These are phyloP conservation scores for Aspergillus sp. DNA, from an alignment of 2,329 filamentous ascomycete species.

Conservation along the genomic window DNA sequence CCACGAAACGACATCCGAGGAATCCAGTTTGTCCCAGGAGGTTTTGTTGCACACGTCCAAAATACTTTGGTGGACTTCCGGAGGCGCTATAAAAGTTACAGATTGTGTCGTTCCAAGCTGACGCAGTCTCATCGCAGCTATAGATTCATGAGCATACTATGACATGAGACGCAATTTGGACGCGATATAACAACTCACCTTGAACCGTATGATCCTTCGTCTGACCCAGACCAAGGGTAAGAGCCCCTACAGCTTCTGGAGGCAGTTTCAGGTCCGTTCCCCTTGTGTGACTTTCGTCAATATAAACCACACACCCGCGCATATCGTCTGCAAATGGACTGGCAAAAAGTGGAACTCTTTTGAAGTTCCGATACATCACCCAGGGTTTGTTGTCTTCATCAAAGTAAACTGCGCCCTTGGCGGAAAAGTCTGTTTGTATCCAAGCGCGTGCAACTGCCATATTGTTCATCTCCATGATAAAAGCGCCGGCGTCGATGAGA, in stretches of 20 bases:
- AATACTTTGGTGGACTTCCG: conserved; percentile 64
- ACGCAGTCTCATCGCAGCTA: conserved; percentile 65
- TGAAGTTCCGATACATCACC: conserved; percentile 44
- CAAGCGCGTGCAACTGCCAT: conserved; percentile 50
- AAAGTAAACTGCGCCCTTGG: conserved; percentile 57
- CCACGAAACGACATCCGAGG: conserved; percentile 59
- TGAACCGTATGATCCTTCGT: conserved; percentile 64
- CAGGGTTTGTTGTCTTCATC: conserved; percentile 46
- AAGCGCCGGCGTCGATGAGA: conserved; percentile 65
- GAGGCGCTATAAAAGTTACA: conserved; percentile 55
- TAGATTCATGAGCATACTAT: not conserved
- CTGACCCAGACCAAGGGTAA: conserved; percentile 58
- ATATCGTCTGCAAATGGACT: conserved; percentile 58
- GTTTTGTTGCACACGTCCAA: conserved; percentile 45
- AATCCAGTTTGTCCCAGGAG: conserved; percentile 36
- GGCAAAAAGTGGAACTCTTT: conserved; percentile 49
- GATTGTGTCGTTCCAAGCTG: conserved; percentile 59
- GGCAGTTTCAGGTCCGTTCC: conserved; percentile 62
- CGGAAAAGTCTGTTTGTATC: conserved; percentile 48
- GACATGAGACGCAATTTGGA: not conserved
- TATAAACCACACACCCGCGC: conserved; percentile 55
- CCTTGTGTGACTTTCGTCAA: conserved; percentile 62
- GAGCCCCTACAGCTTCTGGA: conserved; percentile 45
- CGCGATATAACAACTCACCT: conserved; percentile 38
- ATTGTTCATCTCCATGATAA: conserved; percentile 64